These are phyloP conservation scores for Spinellus fusiger DNA, from an alignment of 192 early-diverging fungal genomes.

Conservation along the genomic window DNA sequence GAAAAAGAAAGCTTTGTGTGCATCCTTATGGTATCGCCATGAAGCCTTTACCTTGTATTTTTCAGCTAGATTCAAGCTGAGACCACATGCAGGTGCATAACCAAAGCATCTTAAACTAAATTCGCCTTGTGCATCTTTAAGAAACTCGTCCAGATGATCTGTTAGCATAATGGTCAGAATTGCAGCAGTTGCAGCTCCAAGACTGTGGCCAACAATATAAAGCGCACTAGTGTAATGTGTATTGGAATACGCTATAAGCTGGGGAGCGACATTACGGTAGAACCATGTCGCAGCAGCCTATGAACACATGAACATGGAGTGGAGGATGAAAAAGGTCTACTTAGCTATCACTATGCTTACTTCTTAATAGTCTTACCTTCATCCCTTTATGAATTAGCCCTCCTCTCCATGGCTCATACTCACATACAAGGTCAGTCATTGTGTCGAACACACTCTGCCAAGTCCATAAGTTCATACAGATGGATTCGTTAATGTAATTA, in stretches of 20 bases:
- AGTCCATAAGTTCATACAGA: neutral
- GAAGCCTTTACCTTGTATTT: conserved; percentile 38
- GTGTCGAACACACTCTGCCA: conserved; percentile 64
- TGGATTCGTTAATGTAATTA: neutral
- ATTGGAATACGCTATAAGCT: conserved; percentile 55
- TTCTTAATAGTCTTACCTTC: conserved; percentile 32
- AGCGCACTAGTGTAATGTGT: conserved; percentile 49
- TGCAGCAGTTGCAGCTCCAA: conserved; percentile 70
- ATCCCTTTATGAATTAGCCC: conserved; percentile 76
- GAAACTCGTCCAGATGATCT: conserved; percentile 51
- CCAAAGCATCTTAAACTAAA: conserved; percentile 44
- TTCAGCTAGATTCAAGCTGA: conserved; percentile 42
- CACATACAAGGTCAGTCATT: conserved; percentile 71
- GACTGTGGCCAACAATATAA: conserved; percentile 70
- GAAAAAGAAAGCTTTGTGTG: too few species aligned
- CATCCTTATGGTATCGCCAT: too few species aligned
- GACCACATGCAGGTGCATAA: conserved; percentile 46
- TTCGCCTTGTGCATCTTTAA: conserved; percentile 26
- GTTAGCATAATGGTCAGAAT: conserved; percentile 71
- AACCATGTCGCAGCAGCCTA: conserved; percentile 69
- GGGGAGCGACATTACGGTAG: conserved; percentile 59
- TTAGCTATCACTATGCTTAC: neutral
- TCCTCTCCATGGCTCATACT: conserved; percentile 75
- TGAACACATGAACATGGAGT: neutral
- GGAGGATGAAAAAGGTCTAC: neutral